Conservation (phyloP, 345 rosid genomes). For the Kandelia obovata region DNA sequence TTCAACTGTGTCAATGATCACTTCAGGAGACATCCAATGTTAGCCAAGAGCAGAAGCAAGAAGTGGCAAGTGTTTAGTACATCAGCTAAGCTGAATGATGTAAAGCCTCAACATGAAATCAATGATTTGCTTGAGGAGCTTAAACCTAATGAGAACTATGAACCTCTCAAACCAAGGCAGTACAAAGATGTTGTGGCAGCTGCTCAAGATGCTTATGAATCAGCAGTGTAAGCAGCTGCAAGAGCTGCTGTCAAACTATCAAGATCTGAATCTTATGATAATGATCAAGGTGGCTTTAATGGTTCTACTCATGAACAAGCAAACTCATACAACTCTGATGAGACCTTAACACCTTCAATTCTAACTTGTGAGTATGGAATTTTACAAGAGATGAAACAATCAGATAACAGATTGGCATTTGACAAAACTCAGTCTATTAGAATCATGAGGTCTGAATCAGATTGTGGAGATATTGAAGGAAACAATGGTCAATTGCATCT, state of each 20-base stretch:
- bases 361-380: constrained; percentile 4
- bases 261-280: constrained; percentile 21
- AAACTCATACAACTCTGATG: neutral
- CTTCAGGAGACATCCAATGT: constrained; percentile 22
- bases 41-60: constrained; percentile 8
- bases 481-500: neutral
- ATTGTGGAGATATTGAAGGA: too few relatives aligned
- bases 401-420: neutral
- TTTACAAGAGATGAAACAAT: neutral
- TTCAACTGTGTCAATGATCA: neutral
- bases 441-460: constrained; percentile 18
- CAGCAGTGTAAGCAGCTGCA: constrained; percentile 52
- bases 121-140: neutral
- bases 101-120: constrained; percentile 3
- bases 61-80: neutral
- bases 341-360: neutral
- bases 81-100: neutral
- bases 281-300: constrained; percentile 17
- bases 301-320: neutral
- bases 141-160: constrained; percentile 17
- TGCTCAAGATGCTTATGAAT: constrained; percentile 43
- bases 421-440: constrained; percentile 12
- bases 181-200: constrained; percentile 40
- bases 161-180: constrained; percentile 17
- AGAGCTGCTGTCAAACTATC: constrained; percentile 45